These are phyloP conservation scores for Strobilomyces dryophilus DNA, from an alignment of 768 basidiomycete genomes.

Conservation along the genomic window DNA sequence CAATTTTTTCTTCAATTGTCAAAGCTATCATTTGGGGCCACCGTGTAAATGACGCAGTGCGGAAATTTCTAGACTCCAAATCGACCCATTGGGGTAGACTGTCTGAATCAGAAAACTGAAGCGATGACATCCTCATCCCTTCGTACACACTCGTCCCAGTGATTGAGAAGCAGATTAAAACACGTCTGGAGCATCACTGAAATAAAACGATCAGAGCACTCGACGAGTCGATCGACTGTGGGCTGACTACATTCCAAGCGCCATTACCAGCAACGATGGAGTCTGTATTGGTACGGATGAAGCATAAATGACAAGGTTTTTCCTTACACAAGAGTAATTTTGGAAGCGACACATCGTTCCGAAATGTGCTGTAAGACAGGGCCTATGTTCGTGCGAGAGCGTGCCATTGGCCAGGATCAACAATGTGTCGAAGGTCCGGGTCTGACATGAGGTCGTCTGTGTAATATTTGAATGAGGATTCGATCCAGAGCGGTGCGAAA, in stretches of 20 bases:
- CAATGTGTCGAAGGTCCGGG: too few relatives aligned
- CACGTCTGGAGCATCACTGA: slow-evolving; percentile 36
- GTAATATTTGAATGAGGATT: too few relatives aligned
- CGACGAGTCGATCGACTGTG: neutral
- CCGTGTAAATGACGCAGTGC: slow-evolving; percentile 95
- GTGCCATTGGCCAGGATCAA: too few relatives aligned
- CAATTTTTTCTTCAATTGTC: slow-evolving; percentile 93
- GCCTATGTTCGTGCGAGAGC: too few relatives aligned
- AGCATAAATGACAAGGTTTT: too few relatives aligned
- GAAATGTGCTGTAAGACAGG: too few relatives aligned
- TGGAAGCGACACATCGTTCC: too few relatives aligned
- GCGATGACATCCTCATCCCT: slow-evolving; percentile 38
- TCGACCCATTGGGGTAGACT: slow-evolving; percentile 15
- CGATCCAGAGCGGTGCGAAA: too few relatives aligned
- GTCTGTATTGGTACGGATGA: too few relatives aligned
- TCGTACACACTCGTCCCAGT: slow-evolving; percentile 52
- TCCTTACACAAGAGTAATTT: too few relatives aligned
- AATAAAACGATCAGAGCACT: neutral
- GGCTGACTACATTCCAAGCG: slow-evolving; percentile 61
- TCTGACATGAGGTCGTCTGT: too few relatives aligned
- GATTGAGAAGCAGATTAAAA: slow-evolving; percentile 51
- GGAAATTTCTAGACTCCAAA: slow-evolving; percentile 77
- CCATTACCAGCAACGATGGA: slow-evolving; percentile 50
- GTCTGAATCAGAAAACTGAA: slow-evolving; percentile 37
- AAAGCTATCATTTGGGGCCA: slow-evolving; percentile 99